Conservation (phyloP, 2,329 filamentous ascomycete genomes). For the Botrytis elliptica region DNA sequence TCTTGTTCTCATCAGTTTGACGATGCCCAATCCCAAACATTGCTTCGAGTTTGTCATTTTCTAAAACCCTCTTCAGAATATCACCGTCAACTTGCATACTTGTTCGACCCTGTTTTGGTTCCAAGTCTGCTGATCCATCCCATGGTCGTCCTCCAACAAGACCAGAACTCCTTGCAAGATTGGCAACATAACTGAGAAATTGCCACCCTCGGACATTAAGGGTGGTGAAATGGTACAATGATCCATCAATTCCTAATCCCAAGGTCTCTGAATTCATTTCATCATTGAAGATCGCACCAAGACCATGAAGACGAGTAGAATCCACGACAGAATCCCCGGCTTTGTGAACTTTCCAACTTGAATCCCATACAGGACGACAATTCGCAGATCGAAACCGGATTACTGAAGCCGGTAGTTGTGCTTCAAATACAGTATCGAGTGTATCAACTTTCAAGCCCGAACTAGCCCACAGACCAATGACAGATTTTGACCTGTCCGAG, state of each 20-base stretch:
- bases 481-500: slow-evolving; percentile 37
- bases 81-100: slow-evolving; percentile 68
- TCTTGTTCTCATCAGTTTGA: slow-evolving; percentile 15
- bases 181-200: slow-evolving; percentile 72
- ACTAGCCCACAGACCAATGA: slow-evolving; percentile 38
- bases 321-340: not conserved
- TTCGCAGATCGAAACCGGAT: slow-evolving; percentile 54
- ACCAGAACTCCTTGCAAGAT: slow-evolving; percentile 54
- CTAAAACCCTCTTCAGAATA: slow-evolving; percentile 55
- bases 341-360: slow-evolving; percentile 24
- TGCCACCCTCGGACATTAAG: slow-evolving; percentile 62
- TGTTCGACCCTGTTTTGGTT: slow-evolving; percentile 45
- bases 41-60: slow-evolving; percentile 46
- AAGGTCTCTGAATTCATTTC: slow-evolving; percentile 48
- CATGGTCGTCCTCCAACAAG: slow-evolving; percentile 51
- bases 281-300: not conserved
- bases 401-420: slow-evolving; percentile 55
- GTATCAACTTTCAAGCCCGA: slow-evolving; percentile 34
- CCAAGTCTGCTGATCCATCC: slow-evolving; percentile 34
- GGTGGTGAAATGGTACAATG: slow-evolving; percentile 66
- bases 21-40: slow-evolving; percentile 39
- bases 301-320: not conserved
- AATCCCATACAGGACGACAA: slow-evolving; percentile 44
- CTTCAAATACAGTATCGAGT: slow-evolving; percentile 51
- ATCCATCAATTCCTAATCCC: slow-evolving; percentile 68